A percentile compares a stretch with the other conserved stretches of the same genome.
These are phyloP conservation scores for Powellomyces hirtus DNA, from an alignment of 192 early-diverging fungal genomes.

Conservation along the genomic window DNA sequence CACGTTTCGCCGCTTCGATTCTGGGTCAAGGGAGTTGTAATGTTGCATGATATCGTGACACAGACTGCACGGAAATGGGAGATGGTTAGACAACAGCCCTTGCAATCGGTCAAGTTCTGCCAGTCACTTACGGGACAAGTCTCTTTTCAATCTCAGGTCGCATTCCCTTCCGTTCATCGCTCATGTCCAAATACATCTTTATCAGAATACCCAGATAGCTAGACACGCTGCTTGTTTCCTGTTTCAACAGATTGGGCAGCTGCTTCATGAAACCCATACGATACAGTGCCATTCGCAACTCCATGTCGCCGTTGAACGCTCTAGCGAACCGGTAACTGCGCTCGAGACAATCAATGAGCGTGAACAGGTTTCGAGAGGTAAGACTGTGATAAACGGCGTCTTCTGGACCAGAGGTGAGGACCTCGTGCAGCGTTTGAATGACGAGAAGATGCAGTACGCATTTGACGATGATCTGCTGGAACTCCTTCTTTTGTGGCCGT, in stretches of 20 bases:
- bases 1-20: slow-evolving; percentile 68
- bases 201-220: slow-evolving; percentile 62
- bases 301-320: slow-evolving; percentile 77
- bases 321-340: slow-evolving; percentile 77
- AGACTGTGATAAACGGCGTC: slow-evolving; percentile 59
- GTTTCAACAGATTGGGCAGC: slow-evolving; percentile 87
- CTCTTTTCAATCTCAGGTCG: slow-evolving; percentile 62
- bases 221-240: slow-evolving; percentile 77
- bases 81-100: not conserved
- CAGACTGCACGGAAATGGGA: slow-evolving; percentile 26
- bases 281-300: slow-evolving; percentile 77
- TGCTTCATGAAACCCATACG: slow-evolving; percentile 90
- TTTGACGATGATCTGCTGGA: slow-evolving; percentile 83
- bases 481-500: slow-evolving; percentile 64
- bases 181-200: slow-evolving; percentile 68
- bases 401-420: slow-evolving; percentile 45
- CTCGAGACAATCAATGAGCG: slow-evolving; percentile 77
- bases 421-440: slow-evolving; percentile 85
- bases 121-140: slow-evolving; percentile 56
- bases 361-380: slow-evolving; percentile 63
- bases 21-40: slow-evolving; percentile 66
- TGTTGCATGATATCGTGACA: slow-evolving; percentile 59
- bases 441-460: slow-evolving; percentile 86
- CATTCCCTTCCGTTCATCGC: slow-evolving; percentile 46
- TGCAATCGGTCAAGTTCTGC: not conserved